Evolutionary conservation across 1,139 yeast genomes (phyloP).

Genomic region (Candida buenavistaensis): DNA sequence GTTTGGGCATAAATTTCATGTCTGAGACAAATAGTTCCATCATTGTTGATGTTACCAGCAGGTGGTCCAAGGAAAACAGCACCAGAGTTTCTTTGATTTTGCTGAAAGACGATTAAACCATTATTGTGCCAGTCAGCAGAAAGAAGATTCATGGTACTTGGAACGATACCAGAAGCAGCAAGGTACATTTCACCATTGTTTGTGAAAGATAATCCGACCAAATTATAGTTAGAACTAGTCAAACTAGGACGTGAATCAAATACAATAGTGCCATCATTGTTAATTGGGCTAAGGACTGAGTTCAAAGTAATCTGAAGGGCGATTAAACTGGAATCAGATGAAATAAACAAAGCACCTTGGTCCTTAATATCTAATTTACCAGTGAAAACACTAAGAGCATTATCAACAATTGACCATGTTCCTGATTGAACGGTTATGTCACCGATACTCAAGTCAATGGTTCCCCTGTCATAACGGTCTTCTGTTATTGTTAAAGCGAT

Average conservation of each 20-base stretch:
- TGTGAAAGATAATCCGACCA: conserved; percentile 21
- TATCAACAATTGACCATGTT: conserved; percentile 35
- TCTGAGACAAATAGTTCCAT: conserved; percentile 16
- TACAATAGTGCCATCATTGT: conserved; percentile 25
- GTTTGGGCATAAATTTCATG: too few species aligned
- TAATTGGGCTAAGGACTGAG: conserved; percentile 15
- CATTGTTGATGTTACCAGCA: conserved; percentile 21
- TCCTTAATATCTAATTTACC: conserved; percentile 21
- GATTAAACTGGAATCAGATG: conserved; percentile 5
- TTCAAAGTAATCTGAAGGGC: conserved; percentile 15
- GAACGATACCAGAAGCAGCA: conserved; percentile 23
- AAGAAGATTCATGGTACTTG: conserved; percentile 22
- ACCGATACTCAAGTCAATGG: conserved; percentile 20
- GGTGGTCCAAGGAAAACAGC: conserved; percentile 22
- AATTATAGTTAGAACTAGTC: conserved; percentile 20
- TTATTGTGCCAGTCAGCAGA: conserved; percentile 25
- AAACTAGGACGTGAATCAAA: conserved; percentile 22
- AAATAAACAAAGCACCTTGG: conserved; percentile 25
- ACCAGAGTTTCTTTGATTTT: conserved; percentile 20
- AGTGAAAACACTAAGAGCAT: conserved; percentile 22
- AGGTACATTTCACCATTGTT: conserved; percentile 32
- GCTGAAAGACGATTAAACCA: conserved; percentile 28
- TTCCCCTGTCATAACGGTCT: conserved; percentile 17
- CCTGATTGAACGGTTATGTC: conserved; percentile 28
- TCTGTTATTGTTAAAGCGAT: conserved; percentile 7